phyloP scores from a whole-genome alignment of 176 grass and related monocot species.

The Olyra latifolia region DNA sequence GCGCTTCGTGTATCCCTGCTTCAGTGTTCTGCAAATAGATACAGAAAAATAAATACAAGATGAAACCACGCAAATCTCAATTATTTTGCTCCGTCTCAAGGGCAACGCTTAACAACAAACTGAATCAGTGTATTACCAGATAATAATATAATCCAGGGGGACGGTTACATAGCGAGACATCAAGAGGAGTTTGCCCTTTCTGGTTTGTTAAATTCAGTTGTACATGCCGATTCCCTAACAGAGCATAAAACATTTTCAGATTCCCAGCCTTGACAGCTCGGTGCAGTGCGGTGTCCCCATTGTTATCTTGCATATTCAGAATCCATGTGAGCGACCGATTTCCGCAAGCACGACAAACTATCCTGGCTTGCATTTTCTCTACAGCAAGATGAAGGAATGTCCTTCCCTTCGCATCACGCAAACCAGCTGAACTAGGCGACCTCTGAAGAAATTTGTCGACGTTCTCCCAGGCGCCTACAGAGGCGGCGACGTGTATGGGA shows the following conservation, averaged over 20 bases:
- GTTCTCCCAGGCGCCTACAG: fast-evolving
- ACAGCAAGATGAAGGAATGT: slow-evolving; percentile 10
- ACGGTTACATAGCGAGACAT: background rate
- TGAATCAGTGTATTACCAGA: background rate
- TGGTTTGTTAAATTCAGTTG: background rate
- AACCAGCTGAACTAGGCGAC: background rate
- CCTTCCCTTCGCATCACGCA: background rate
- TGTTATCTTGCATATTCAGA: slow-evolving; percentile 26
- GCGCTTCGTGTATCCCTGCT: no score
- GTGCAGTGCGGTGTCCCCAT: slow-evolving; percentile 39
- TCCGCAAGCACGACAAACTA: background rate
- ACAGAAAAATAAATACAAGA: background rate
- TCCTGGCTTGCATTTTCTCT: background rate
- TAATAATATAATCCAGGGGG: background rate
- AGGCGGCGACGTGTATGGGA: background rate
- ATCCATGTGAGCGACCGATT: background rate
- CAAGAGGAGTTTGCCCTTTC: background rate
- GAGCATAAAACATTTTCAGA: background rate
- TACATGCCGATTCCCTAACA: background rate
- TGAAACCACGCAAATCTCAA: background rate
- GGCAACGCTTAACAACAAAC: background rate
- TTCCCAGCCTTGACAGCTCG: background rate
- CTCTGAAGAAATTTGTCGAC: background rate
- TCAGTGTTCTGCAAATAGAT: no score
- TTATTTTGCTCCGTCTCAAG: background rate